These are phyloP conservation scores for Pythium biforme DNA, from an alignment of 352 stramenopile species.

Conservation along the genomic window DNA sequence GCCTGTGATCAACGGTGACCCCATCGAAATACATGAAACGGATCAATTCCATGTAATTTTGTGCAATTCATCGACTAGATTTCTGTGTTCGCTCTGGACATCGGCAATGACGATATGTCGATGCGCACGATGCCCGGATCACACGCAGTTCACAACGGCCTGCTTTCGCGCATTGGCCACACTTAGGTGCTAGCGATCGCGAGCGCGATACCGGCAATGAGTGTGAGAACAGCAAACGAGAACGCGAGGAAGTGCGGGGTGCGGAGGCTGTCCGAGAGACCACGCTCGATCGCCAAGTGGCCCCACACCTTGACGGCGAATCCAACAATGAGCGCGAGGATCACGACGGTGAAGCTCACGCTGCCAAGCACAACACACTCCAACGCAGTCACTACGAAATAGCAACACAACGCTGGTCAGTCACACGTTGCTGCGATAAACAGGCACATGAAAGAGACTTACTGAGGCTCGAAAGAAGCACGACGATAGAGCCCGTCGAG, in stretches of 20 bases:
- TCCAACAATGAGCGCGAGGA: constrained; percentile 15
- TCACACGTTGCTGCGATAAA: no score
- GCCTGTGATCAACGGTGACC: no score
- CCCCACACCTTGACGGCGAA: constrained; percentile 20
- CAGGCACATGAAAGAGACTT: no score
- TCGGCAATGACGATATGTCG: no score
- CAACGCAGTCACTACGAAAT: constrained; percentile 14
- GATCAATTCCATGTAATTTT: background rate
- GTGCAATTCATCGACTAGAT: constrained; percentile 1
- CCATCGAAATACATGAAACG: background rate
- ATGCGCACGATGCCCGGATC: background rate
- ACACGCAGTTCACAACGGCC: background rate
- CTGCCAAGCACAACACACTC: constrained; percentile 16
- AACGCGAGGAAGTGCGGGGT: constrained; percentile 17
- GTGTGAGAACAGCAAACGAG: constrained; percentile 19
- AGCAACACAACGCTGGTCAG: background rate
- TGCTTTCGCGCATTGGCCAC: background rate
- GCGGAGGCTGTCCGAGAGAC: constrained; percentile 15
- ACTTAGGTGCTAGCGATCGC: constrained; percentile 15
- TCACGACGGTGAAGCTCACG: constrained; percentile 18
- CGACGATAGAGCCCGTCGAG: constrained; percentile 16
- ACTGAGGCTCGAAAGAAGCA: constrained; percentile 20
- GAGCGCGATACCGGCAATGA: constrained; percentile 17
- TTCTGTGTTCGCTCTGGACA: no score
- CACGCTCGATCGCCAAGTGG: constrained; percentile 15